Base-by-base conservation (phyloP, 257 asterid genomes). In the Lycium ferocissimum region DNA sequence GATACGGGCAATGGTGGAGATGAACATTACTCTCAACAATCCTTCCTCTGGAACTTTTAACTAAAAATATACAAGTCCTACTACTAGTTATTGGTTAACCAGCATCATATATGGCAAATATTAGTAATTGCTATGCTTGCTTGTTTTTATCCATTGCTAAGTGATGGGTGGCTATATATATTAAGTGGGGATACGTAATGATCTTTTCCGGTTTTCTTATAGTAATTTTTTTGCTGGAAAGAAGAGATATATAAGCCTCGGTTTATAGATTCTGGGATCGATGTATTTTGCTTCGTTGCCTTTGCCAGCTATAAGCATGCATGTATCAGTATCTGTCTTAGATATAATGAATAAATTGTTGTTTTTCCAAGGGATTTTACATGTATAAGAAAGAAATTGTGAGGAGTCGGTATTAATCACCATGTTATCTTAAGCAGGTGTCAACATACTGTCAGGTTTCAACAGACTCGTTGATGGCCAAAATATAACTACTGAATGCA, bases 31-130 rank as follows among this genome's bases (percentile, higher is more conserved):
- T 35, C 83, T 82, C 76, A 62, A 59, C 66, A 62, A 20, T 84
- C 84, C 20, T 72, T 38, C 59, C 85, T 85, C 8, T 85, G 88
- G 88, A 82, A 67, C 47, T 86, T 83, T 40, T 71, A 76, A 53
- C 66, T 8, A 13, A 20, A 22, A 49, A 51, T 73, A 70, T 71
- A 4, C 14, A 56, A 56, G n/a, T 56, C 61, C 61, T 56, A 45
- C 35, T 43, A 40, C 11, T 13, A 67, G 49, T 58, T 15, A 54
- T 17, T 71, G 54, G 58, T 45, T 49, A 51, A 14, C 4, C 63
- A 51, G 65, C 81, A 49, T 12, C 81, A 43, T 69, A 7, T n/a
- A 2, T 12, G 9, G 73, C 43, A 13, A 66, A 65, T 26, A 65
- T 12, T 65, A 65, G 72, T 62, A 56, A 56, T 59, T 59, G 66